Conservation (phyloP, 495 filamentous ascomycete species). For the Amphirosellinia nigrospora region DNA sequence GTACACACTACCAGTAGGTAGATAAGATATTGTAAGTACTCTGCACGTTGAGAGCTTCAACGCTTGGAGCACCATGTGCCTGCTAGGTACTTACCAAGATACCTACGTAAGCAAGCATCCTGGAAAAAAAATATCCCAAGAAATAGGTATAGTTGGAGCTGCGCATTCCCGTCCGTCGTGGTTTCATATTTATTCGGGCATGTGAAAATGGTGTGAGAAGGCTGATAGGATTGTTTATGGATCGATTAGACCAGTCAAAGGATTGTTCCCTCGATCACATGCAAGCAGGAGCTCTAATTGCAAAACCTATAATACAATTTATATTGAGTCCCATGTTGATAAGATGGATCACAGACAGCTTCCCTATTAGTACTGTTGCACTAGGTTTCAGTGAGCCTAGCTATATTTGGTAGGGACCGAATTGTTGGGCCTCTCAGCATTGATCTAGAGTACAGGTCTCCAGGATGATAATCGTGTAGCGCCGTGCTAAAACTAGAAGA, state of each 20-base stretch:
- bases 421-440: slow-evolving; percentile 8
- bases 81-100: too few species aligned
- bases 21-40: too few species aligned
- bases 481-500: too few species aligned
- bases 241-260: background rate
- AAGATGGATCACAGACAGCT: background rate
- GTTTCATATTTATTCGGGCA: background rate
- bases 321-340: background rate
- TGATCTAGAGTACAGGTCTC: background rate
- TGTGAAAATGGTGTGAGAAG: too few species aligned
- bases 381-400: background rate
- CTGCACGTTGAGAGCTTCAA: too few species aligned
- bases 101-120: too few species aligned
- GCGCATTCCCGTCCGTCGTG: too few species aligned
- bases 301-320: background rate
- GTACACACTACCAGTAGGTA: background rate
- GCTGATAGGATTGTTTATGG: background rate
- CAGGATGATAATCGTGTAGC: too few species aligned
- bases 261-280: slow-evolving; percentile 5
- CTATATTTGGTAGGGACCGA: background rate
- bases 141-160: background rate
- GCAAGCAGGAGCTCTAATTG: slow-evolving; percentile 2
- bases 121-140: too few species aligned
- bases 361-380: background rate
- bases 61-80: too few species aligned